A percentile compares a stretch with the other conserved stretches of the same genome.
phyloP scores from a whole-genome alignment of 441 rosid genomes.

The Brassica balearica region DNA sequence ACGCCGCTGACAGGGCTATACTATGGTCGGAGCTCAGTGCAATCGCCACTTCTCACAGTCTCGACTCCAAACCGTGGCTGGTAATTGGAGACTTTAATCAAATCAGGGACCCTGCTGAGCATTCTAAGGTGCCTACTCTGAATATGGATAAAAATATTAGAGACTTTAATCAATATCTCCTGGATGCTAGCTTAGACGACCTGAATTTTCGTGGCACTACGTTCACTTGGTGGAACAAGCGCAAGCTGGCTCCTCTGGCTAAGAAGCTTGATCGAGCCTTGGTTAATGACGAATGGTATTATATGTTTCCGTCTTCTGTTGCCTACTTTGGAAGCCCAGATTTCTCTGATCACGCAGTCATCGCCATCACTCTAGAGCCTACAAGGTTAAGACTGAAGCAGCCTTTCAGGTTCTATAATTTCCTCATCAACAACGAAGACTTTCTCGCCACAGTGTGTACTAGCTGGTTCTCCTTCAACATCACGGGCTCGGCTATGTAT shows the following conservation, averaged over 20 bases:
- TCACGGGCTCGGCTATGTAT: neutral
- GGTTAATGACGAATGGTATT: neutral
- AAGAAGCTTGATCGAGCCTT: neutral
- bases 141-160: neutral
- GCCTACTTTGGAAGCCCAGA: neutral
- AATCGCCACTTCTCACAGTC: neutral
- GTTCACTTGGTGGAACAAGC: neutral
- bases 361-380: neutral
- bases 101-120: neutral
- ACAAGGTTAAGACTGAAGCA: too few species aligned
- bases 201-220: neutral
- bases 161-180: neutral
- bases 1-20: neutral
- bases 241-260: neutral
- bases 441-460: neutral
- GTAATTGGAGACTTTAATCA: neutral
- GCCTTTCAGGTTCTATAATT: neutral
- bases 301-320: neutral
- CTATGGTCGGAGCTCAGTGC: neutral
- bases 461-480: neutral
- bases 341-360: neutral
- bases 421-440: too few species aligned
- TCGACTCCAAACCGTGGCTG: neutral
- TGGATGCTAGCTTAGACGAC: neutral
- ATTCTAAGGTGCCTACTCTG: neutral